Evolutionary conservation across 2,329 filamentous ascomycete genomes (phyloP).

Genomic region (Xylariomycetidae sp.): DNA sequence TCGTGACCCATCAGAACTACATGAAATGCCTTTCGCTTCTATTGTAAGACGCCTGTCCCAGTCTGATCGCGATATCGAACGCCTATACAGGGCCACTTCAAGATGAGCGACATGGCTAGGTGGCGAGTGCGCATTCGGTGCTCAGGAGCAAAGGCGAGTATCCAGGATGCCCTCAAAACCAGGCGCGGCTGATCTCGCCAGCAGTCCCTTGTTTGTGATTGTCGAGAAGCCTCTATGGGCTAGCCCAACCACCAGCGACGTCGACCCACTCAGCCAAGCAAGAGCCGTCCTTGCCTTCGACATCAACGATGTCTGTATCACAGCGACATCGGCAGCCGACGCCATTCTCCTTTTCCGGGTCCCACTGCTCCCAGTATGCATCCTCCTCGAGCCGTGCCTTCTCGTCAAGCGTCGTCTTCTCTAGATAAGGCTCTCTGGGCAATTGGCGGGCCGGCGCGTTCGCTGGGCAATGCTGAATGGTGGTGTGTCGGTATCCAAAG

Average conservation of each 20-base stretch:
- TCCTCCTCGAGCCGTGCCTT: constrained; percentile 88
- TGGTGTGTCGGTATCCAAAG: constrained; percentile 96
- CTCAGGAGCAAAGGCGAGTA: too few species aligned
- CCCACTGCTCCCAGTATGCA: constrained; percentile 88
- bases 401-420: constrained; percentile 74
- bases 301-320: constrained; percentile 95
- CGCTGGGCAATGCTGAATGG: constrained; percentile 95
- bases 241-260: constrained; percentile 87
- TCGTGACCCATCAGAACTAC: too few species aligned
- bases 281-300: constrained; percentile 95
- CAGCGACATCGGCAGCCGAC: constrained; percentile 95
- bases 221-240: too few species aligned
- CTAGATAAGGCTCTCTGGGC: constrained; percentile 72
- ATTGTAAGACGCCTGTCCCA: too few species aligned
- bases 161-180: too few species aligned
- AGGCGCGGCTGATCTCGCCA: too few species aligned
- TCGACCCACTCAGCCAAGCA: constrained; percentile 97
- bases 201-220: too few species aligned
- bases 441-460: constrained; percentile 90
- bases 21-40: too few species aligned
- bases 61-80: too few species aligned
- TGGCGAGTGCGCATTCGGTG: too few species aligned
- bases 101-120: too few species aligned
- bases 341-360: constrained; percentile 87
- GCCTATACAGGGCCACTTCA: too few species aligned